These are phyloP conservation scores for Vigna nakashimae DNA, from an alignment of 306 rosid species.

Conservation along the genomic window DNA sequence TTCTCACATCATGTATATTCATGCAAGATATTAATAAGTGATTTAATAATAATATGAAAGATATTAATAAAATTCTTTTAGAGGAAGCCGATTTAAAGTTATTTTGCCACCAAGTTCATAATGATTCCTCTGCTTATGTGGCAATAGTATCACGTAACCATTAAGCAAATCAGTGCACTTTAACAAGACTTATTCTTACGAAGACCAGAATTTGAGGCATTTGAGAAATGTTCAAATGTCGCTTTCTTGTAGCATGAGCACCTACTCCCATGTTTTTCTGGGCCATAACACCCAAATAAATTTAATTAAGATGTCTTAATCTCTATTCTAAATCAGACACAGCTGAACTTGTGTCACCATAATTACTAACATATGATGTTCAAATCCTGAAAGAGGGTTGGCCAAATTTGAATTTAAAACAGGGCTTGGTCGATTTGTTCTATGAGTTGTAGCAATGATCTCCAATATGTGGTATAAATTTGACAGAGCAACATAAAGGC, in stretches of 20 bases:
- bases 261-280: slow-evolving; percentile 11
- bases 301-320: slow-evolving; percentile 10
- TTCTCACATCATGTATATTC: too few relatives aligned
- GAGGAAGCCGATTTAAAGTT: background rate
- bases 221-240: slow-evolving; percentile 24
- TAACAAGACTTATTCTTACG: background rate
- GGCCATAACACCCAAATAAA: slow-evolving; percentile 1
- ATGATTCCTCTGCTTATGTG: background rate
- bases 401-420: background rate
- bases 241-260: slow-evolving; percentile 33
- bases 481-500: slow-evolving; percentile 36
- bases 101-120: background rate
- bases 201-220: slow-evolving; percentile 20
- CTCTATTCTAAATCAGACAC: slow-evolving; percentile 37
- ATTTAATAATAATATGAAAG: too few relatives aligned
- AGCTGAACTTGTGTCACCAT: slow-evolving; percentile 23
- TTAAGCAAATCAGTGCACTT: slow-evolving; percentile 13
- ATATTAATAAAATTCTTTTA: too few relatives aligned
- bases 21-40: too few relatives aligned
- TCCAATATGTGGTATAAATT: background rate
- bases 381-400: background rate
- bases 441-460: background rate
- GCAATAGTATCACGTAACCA: background rate
- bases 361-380: background rate
- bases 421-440: background rate